Base-by-base conservation (phyloP, 805 yeast species). In the Ascoidea asiatica region DNA sequence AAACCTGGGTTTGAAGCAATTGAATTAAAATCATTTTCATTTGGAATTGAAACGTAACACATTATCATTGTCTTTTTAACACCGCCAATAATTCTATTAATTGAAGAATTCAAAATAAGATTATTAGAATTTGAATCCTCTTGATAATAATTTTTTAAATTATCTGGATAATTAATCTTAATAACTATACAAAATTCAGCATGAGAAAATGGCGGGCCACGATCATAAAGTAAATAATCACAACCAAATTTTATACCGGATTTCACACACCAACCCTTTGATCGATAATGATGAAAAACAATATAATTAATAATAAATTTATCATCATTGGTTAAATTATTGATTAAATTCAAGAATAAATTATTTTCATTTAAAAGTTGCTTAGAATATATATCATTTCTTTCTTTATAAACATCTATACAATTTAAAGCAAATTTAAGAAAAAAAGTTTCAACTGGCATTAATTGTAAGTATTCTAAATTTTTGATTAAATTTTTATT, bases 191-290 rank as follows among this genome's bases (percentile, higher is more conserved):
- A 85, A 59, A 76, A 85, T 57, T 88, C 95, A 0, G 98, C 97
- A 58, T 92, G 99, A 43, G 81, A 77, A 58, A 89, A 87, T 1
- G 97, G 97, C 6, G 97, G 98, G 0, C 99, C 99, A 46, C 90
- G 68, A 44, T 81, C 77, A 59, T 92, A 92, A 4, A 92, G 66
- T 6, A 92, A 63, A 60, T 67, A 81, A 54, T 89, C 94, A n/a
- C 84, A 73, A 2, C 96, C 95, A 60, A 92, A 92, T 60, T 92
- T 92, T 46, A 88, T 74, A 0, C 97, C 98, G 0, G 89, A 75
- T 47, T 94, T 70, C 2, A 81, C 92, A 65, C 97, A 90, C 97
- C 97, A 92, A 0, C 97, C 97, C 21, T 76, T 69, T 0, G 95
- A 79, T 43, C 95, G 70, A 61, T 78, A 89, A 58, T 90, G 88